phyloP scores from a whole-genome alignment of 2,329 filamentous ascomycete species.

The Hymenoscyphus fructigenus region DNA sequence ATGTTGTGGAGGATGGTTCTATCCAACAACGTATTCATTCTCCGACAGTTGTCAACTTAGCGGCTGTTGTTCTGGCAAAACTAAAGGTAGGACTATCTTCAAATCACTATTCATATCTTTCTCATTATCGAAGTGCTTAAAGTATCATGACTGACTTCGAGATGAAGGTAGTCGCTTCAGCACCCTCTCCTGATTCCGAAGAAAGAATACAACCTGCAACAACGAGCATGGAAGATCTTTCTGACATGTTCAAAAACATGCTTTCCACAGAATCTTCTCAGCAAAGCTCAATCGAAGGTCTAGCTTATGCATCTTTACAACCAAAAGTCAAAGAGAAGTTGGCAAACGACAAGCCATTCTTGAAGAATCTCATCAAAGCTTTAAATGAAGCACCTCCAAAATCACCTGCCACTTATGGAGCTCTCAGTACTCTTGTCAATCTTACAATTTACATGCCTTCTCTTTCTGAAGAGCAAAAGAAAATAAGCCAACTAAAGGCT shows the following conservation, averaged over 20 bases:
- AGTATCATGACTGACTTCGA: slow-evolving; percentile 37
- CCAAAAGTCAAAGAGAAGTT: slow-evolving; percentile 82
- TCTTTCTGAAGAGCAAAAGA: slow-evolving; percentile 86
- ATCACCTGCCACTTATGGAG: slow-evolving; percentile 78
- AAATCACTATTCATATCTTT: slow-evolving; percentile 15
- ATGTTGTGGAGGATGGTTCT: slow-evolving; percentile 32
- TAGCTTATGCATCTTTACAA: slow-evolving; percentile 88
- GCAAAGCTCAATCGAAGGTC: slow-evolving; percentile 79
- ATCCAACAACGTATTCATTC: slow-evolving; percentile 48
- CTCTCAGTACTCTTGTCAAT: slow-evolving; percentile 81
- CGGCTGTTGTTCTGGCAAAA: slow-evolving; percentile 76
- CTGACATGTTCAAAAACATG: slow-evolving; percentile 64
- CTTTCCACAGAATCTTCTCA: slow-evolving; percentile 58
- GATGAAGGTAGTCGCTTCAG: slow-evolving; percentile 36
- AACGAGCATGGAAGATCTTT: slow-evolving; percentile 65
- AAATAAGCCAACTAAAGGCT: slow-evolving; percentile 86
- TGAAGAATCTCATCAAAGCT: slow-evolving; percentile 67
- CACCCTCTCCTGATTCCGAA: slow-evolving; percentile 30
- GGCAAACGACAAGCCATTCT: slow-evolving; percentile 63
- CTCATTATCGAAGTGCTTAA: slow-evolving; percentile 24
- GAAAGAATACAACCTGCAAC: slow-evolving; percentile 49
- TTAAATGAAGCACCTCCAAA: slow-evolving; percentile 59
- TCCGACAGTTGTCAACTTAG: slow-evolving; percentile 60
- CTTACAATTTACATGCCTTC: slow-evolving; percentile 77
- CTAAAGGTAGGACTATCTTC: slow-evolving; percentile 50